Conservation (phyloP, 2,329 filamentous ascomycete genomes). For the Arthrocladium fulminans region DNA sequence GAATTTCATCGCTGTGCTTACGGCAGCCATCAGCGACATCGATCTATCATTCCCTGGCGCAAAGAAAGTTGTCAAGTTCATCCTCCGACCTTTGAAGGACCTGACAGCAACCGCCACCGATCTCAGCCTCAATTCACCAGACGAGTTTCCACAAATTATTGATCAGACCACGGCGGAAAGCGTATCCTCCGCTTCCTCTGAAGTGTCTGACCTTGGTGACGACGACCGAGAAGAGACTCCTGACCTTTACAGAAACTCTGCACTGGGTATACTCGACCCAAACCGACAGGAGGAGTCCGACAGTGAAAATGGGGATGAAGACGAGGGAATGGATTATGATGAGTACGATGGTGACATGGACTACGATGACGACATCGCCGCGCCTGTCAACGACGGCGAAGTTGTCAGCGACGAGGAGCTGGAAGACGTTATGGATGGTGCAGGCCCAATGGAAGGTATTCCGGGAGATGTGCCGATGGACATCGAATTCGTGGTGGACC, state of each 20-base stretch:
- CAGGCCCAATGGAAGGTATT: constrained; percentile 53
- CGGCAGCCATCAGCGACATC: constrained; percentile 85
- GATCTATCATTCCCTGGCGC: constrained; percentile 90
- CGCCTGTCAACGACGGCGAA: constrained; percentile 66
- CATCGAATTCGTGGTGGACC: constrained; percentile 80
- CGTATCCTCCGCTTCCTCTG: constrained; percentile 72
- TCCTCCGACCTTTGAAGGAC: constrained; percentile 77
- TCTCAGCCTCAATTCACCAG: constrained; percentile 63
- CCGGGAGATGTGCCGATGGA: constrained; percentile 55
- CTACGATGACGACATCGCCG: constrained; percentile 66
- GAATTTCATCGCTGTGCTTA: constrained; percentile 81
- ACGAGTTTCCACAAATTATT: constrained; percentile 54
- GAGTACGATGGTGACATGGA: constrained; percentile 87
- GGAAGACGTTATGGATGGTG: constrained; percentile 73
- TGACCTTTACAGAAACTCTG: constrained; percentile 92
- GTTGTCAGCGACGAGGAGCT: constrained; percentile 83
- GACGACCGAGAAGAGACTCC: constrained; percentile 89
- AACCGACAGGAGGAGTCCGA: constrained; percentile 73
- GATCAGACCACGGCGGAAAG: constrained; percentile 75
- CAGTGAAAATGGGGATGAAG: constrained; percentile 55
- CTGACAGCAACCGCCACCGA: constrained; percentile 80
- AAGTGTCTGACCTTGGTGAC: constrained; percentile 75
- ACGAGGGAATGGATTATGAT: constrained; percentile 80
- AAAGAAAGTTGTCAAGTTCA: constrained; percentile 92
- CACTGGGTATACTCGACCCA: constrained; percentile 86